These are phyloP conservation scores for Boletus sp. DNA, from an alignment of 1,284 basidiomycete genomes.

Conservation along the genomic window DNA sequence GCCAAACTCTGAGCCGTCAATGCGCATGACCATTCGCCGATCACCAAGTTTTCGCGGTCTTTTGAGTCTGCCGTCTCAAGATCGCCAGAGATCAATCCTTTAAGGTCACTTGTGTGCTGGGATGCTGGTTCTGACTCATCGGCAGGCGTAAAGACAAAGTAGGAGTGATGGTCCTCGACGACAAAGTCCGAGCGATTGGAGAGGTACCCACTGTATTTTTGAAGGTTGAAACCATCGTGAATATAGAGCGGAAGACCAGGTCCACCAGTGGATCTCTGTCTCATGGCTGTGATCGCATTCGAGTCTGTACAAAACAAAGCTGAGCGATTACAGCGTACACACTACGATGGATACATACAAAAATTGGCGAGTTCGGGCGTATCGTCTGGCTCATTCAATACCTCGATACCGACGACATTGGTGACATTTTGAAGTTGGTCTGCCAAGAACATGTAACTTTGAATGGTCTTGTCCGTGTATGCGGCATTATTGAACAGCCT, in stretches of 20 bases:
- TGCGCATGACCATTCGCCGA: slow-evolving; percentile 78
- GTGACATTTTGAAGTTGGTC: slow-evolving; percentile 61
- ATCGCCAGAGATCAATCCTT: slow-evolving; percentile 44
- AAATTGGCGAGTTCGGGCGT: slow-evolving; percentile 52
- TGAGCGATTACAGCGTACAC: background rate
- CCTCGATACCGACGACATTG: slow-evolving; percentile 77
- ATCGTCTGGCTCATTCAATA: slow-evolving; percentile 75
- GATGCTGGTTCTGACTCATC: slow-evolving; percentile 52
- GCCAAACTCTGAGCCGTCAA: slow-evolving; percentile 60
- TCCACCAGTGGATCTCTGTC: slow-evolving; percentile 31
- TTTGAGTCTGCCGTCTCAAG: slow-evolving; percentile 45
- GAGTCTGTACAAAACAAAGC: slow-evolving; percentile 17
- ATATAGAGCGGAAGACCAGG: slow-evolving; percentile 67
- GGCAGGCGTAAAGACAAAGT: slow-evolving; percentile 64
- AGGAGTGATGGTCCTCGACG: slow-evolving; percentile 78
- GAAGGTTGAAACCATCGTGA: slow-evolving; percentile 74
- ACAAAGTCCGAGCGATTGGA: slow-evolving; percentile 66
- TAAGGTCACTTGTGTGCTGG: slow-evolving; percentile 54
- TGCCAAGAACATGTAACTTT: slow-evolving; percentile 59
- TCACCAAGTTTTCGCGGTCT: slow-evolving; percentile 62
- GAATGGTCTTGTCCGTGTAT: slow-evolving; percentile 63
- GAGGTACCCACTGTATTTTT: slow-evolving; percentile 59
- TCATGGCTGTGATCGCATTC: slow-evolving; percentile 29
- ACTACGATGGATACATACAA: slow-evolving; percentile 42
- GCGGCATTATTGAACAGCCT: slow-evolving; percentile 55